phyloP scores from a whole-genome alignment of 2,329 filamentous ascomycete genomes.

The Didymella sp. region DNA sequence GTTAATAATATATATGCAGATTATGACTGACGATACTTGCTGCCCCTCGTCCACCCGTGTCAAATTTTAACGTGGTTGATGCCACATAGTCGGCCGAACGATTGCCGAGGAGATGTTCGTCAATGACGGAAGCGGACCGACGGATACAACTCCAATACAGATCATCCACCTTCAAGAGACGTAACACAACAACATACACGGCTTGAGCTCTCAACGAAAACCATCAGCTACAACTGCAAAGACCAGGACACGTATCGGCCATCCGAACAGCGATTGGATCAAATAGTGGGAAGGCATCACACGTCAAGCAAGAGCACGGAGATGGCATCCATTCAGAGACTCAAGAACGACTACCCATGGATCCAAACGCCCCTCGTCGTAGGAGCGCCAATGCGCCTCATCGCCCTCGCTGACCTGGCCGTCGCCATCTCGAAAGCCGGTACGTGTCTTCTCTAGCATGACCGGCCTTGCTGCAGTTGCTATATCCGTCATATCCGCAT shows the following conservation, averaged over 20 bases:
- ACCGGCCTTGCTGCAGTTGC: no score
- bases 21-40: neutral
- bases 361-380: conserved; percentile 64
- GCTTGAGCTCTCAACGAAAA: neutral
- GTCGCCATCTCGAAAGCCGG: conserved; percentile 65
- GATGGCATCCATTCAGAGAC: conserved; percentile 23
- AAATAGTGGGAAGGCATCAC: neutral
- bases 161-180: neutral
- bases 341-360: conserved; percentile 63
- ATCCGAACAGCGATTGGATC: neutral
- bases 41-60: neutral
- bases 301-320: neutral
- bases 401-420: conserved; percentile 64
- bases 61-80: neutral
- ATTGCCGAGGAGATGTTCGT: conserved; percentile 20
- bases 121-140: conserved; percentile 13
- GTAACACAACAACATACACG: neutral
- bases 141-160: conserved; percentile 9
- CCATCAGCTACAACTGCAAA: neutral
- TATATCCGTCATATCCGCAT: neutral
- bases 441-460: conserved; percentile 23
- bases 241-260: neutral
- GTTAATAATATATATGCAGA: conserved; percentile 11
- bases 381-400: conserved; percentile 72
- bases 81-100: neutral